Percentiles rank a stretch among this genome's conserved stretches.
phyloP scores from a whole-genome alignment of 768 basidiomycete genomes.

The Multifurca ochricompacta region DNA sequence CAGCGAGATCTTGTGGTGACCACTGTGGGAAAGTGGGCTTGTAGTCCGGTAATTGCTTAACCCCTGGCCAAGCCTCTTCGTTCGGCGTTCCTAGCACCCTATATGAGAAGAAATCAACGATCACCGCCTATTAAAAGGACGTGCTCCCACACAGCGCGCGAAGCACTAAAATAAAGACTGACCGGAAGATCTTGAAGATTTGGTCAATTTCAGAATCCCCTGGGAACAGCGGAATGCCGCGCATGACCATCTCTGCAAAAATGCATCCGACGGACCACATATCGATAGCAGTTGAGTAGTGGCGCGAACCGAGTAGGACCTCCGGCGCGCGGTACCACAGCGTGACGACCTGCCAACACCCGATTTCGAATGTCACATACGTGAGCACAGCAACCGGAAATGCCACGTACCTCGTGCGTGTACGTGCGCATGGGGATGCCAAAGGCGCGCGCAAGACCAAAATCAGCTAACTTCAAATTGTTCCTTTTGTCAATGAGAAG shows the following conservation, averaged over 20 bases:
- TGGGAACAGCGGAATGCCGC: slow-evolving; percentile 84
- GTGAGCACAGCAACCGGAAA: not conserved
- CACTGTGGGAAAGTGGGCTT: slow-evolving; percentile 97
- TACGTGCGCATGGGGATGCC: slow-evolving; percentile 99
- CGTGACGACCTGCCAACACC: slow-evolving; percentile 75
- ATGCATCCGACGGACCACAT: slow-evolving; percentile 99
- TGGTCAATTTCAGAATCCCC: slow-evolving; percentile 99
- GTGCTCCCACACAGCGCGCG: not conserved
- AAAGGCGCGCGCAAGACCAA: slow-evolving; percentile 59
- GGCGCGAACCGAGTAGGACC: slow-evolving; percentile 89
- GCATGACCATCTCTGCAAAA: slow-evolving; percentile 97
- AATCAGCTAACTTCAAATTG: slow-evolving; percentile 51
- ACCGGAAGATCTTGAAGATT: slow-evolving; percentile 99
- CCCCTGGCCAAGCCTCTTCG: slow-evolving; percentile 88
- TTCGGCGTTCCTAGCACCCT: slow-evolving; percentile 89
- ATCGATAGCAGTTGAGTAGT: slow-evolving; percentile 96
- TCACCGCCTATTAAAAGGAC: not conserved
- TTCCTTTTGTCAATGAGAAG: slow-evolving; percentile 43
- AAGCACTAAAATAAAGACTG: slow-evolving; percentile 20
- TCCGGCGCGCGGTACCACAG: slow-evolving; percentile 99
- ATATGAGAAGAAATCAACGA: not conserved
- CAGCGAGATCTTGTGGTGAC: slow-evolving; percentile 63
- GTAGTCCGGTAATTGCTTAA: slow-evolving; percentile 84
- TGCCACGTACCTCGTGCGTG: slow-evolving; percentile 78
- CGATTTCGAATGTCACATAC: not conserved